phyloP scores from a whole-genome alignment of 2,329 filamentous ascomycete species.

The Macrophomina tecta region DNA sequence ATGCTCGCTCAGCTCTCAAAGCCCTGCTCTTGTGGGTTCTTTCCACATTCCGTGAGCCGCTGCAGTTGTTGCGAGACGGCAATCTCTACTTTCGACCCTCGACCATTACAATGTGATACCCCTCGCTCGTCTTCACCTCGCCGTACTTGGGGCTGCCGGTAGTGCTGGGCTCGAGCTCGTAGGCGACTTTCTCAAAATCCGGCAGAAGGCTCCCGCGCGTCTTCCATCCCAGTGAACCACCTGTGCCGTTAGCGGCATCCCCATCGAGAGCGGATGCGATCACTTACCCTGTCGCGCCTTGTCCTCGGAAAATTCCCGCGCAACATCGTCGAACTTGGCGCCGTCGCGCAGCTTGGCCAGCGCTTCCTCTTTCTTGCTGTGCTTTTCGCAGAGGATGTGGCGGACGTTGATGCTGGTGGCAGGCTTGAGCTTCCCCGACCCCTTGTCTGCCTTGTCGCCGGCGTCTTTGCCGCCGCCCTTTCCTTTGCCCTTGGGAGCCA shows the following conservation, averaged over 20 bases:
- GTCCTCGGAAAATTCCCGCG: slow-evolving; percentile 75
- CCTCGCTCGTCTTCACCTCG: slow-evolving; percentile 75
- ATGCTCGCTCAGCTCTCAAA: too few species aligned
- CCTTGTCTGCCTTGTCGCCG: slow-evolving; percentile 43
- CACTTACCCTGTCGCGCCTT: slow-evolving; percentile 68
- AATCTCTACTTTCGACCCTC: slow-evolving; percentile 63
- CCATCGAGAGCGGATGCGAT: background rate
- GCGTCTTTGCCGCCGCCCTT: slow-evolving; percentile 15
- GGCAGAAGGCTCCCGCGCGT: slow-evolving; percentile 69
- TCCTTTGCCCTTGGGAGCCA: slow-evolving; percentile 25
- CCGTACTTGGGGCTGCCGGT: slow-evolving; percentile 68
- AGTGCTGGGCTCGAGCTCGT: slow-evolving; percentile 69
- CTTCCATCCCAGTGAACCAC: slow-evolving; percentile 76
- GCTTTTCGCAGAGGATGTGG: slow-evolving; percentile 79
- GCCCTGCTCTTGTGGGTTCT: too few species aligned
- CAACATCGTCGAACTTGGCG: slow-evolving; percentile 76
- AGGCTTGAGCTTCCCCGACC: slow-evolving; percentile 61
- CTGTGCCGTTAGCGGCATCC: slow-evolving; percentile 46
- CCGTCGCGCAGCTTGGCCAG: slow-evolving; percentile 70
- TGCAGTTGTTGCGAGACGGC: background rate
- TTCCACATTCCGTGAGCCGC: too few species aligned
- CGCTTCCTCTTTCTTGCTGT: slow-evolving; percentile 78
- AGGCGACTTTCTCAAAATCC: slow-evolving; percentile 76
- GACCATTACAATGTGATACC: slow-evolving; percentile 84
- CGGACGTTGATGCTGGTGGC: slow-evolving; percentile 75